Evolutionary conservation across 129 eudicot species (phyloP), one percentile per base, ranked within the genome.

Genomic region (Oenanthe sinensis): DNA sequence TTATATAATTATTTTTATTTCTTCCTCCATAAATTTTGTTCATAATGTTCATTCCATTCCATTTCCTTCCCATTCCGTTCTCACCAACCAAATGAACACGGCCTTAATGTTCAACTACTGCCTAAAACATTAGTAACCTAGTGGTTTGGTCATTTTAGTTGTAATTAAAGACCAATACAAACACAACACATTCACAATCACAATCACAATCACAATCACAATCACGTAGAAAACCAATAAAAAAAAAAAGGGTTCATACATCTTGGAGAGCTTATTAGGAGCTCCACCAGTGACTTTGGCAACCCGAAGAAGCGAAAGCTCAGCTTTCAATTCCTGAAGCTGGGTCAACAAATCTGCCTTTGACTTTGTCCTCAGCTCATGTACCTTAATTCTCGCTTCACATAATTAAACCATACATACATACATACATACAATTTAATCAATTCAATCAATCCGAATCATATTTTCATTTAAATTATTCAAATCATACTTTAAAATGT

Each of bases 281-380:
- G 93, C 97, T 40, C 97, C 97, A 46, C 97, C 93, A 48, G 97
- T 91, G 84, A 89, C 97, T 81, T 91, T 91, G 20, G 97, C 97
- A n/a, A 91, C 93, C 63, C 91, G 88, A 58, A 91, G 93, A 55
- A 85, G 85, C 11, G 91, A 85, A 46, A 89, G 90, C 77, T 89
- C 93, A 20, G 87, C 89, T 85, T 91, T 91, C 63, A 91, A 84
- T 68, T 87, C 97, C 85, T 91, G 89, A 82, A 89, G 82, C 77
- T 89, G 93, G 47, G 82, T 69, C 79, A 89, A 77, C 82, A 91
- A 77, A 42, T 91, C 97, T 8, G 71, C 79, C 86, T 89, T 91
- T 6, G 81, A 24, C 79, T 91, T 91, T 74, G 72, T 79, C 87
- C 96, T 83, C 68, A 90, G 76, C 84, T 91, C 97, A 47, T 91